phyloP scores from a whole-genome alignment of 2,329 filamentous ascomycete genomes.

The Purpureocillium takamizusanense region DNA sequence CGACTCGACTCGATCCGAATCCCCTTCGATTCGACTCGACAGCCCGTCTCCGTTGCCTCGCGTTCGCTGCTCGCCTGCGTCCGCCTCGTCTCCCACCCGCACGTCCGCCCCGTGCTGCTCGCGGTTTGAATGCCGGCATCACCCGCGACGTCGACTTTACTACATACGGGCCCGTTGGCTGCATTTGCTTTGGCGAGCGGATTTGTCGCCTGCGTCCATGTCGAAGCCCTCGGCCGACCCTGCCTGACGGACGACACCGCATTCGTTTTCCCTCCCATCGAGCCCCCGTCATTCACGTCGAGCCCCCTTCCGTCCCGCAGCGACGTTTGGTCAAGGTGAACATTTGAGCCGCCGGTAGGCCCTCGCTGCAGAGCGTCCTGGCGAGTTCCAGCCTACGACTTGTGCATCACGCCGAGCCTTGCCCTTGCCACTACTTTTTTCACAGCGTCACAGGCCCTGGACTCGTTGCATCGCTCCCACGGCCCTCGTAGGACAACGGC shows the following conservation, averaged over 20 bases:
- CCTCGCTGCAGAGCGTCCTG: not conserved
- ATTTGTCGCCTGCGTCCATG: not conserved
- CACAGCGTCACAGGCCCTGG: too few species aligned
- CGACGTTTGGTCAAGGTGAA: not conserved
- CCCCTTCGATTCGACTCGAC: too few species aligned
- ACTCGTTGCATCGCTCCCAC: too few species aligned
- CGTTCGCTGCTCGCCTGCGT: too few species aligned
- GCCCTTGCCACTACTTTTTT: too few species aligned
- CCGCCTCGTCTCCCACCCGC: too few species aligned
- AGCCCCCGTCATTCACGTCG: not conserved
- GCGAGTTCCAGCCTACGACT: not conserved
- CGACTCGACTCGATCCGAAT: not conserved
- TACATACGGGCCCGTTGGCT: not conserved
- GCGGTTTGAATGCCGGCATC: conserved; percentile 1
- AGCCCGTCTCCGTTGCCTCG: too few species aligned
- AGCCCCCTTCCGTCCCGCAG: not conserved
- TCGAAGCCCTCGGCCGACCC: not conserved
- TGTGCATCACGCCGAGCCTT: not conserved
- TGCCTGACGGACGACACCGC: conserved; percentile 1
- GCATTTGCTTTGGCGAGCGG: conserved; percentile 1
- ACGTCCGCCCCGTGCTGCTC: not conserved
- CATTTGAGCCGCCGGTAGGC: not conserved
- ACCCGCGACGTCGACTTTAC: not conserved
- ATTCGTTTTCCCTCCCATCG: not conserved
- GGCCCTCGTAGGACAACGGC: too few species aligned